Conservation (phyloP, 208 protist genomes). For the Kentomonas sorsogonicus region DNA sequence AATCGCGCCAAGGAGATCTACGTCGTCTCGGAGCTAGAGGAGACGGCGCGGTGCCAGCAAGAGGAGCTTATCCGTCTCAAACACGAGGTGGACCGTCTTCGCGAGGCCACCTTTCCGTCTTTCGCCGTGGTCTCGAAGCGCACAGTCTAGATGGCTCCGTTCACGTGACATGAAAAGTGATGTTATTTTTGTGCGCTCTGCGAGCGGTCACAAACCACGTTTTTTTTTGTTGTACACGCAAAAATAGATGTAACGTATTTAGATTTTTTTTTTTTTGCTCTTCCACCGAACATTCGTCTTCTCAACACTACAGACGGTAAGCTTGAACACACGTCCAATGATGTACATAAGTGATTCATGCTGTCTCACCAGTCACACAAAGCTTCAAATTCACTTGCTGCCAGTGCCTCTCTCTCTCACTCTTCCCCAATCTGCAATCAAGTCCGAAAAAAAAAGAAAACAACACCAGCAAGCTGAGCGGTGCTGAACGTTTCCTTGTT, state of each 20-base stretch:
- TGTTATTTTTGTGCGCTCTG: background rate
- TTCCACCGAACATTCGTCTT: too few species aligned
- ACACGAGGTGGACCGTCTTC: slow-evolving; percentile 77
- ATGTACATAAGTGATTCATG: too few species aligned
- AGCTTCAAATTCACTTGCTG: too few species aligned
- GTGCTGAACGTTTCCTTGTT: too few species aligned
- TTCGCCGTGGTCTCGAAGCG: slow-evolving; percentile 89
- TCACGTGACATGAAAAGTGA: background rate
- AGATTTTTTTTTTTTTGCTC: slow-evolving; percentile 7
- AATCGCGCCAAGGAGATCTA: slow-evolving; percentile 66
- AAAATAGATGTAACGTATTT: background rate
- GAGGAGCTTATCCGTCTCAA: slow-evolving; percentile 82
- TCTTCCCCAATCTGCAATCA: too few species aligned
- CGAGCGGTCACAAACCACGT: background rate
- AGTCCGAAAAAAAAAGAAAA: too few species aligned
- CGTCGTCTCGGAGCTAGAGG: slow-evolving; percentile 75
- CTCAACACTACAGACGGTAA: too few species aligned
- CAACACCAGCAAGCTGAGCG: too few species aligned
- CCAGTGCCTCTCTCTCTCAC: too few species aligned
- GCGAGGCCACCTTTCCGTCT: slow-evolving; percentile 84
- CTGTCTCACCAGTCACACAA: too few species aligned
- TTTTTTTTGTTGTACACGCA: slow-evolving; percentile 1
- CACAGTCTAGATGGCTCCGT: slow-evolving; percentile 19
- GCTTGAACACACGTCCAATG: too few species aligned
- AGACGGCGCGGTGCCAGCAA: slow-evolving; percentile 80